phyloP scores from a whole-genome alignment of 2,329 filamentous ascomycete species.

The Colletotrichum eleusines region DNA sequence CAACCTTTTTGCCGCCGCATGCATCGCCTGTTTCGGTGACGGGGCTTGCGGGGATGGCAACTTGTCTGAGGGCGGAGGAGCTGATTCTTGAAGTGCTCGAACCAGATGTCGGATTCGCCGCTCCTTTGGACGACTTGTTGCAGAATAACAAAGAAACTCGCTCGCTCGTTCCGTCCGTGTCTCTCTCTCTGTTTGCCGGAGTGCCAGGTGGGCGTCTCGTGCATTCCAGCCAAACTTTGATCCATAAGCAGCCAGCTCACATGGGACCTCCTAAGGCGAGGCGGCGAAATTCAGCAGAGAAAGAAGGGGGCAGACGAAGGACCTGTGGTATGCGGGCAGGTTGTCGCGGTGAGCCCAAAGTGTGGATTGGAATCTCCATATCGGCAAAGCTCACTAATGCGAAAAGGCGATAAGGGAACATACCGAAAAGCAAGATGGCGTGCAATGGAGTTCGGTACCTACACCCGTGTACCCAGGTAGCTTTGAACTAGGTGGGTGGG shows the following conservation, averaged over 20 bases:
- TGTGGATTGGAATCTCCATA: slow-evolving; percentile 24
- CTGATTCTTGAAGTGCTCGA: not conserved
- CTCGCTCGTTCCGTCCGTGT: slow-evolving; percentile 23
- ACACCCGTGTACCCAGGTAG: not conserved
- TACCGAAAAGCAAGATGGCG: slow-evolving; percentile 28
- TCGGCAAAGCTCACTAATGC: slow-evolving; percentile 38
- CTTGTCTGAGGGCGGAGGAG: not conserved
- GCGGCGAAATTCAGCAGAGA: not conserved
- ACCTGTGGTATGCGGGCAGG: slow-evolving; percentile 6
- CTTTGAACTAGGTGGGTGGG: not conserved
- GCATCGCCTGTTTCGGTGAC: slow-evolving; percentile 22
- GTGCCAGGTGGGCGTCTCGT: not conserved
- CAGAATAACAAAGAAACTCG: slow-evolving; percentile 31
- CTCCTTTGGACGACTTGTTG: slow-evolving; percentile 29
- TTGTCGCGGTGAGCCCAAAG: slow-evolving; percentile 23
- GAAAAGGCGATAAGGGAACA: slow-evolving; percentile 33
- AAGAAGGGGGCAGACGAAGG: not conserved
- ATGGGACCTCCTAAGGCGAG: not conserved
- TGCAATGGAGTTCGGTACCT: not conserved
- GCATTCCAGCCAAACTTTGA: not conserved
- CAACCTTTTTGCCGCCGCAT: slow-evolving; percentile 35
- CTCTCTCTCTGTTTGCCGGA: slow-evolving; percentile 15
- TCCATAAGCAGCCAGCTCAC: not conserved
- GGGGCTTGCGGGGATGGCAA: slow-evolving; percentile 18
- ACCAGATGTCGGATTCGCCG: slow-evolving; percentile 23